Base-by-base conservation (phyloP, 148 eudicot species). In the Fagopyrum tataricum region DNA sequence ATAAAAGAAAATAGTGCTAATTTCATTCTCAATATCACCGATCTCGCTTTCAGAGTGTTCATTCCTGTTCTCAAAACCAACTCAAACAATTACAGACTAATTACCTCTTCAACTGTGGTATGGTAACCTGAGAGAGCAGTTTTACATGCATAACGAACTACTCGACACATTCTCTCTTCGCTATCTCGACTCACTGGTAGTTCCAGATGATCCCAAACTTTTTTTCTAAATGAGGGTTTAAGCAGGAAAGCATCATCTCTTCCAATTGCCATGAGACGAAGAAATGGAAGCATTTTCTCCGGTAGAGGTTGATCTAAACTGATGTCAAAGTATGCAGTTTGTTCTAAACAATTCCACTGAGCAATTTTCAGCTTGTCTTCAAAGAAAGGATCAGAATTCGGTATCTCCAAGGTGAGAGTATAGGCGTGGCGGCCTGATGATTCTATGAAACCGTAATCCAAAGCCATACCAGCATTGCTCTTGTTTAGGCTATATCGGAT, bases 301-400 rank as follows among this genome's bases (percentile, higher is more conserved):
- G 96, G 99, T 73, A 92, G 88, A 46, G 91, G 85, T 53, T 80
- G 87, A 46, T 85, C 97, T 68, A 88, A 70, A 53, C 79, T 82
- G 64, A 95, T 89, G 79, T 95, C 99, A 41, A 95, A 92, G 77
- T 95, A 92, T 12, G 93, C 96, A 53, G 83, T 81, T 81, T 84
- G 92, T 47, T 89, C 88, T 52, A 90, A 53, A 64, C 94, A 91
- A 55, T 95, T 95, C 12, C 80, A 55, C 83, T 95, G 97, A 8
- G 96, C 99, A 75, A 95, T 85, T 74, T 95, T 97, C 76, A 95
- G 84, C 83, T 95, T 95, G 87, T 95, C 99, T 31, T 85, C 96
- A 31, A 70, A 90, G 80, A 87, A 90, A 3, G 87, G 83, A 72
- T 95, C 99, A 15, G 92, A 87, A 72, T 90, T 91, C 4, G 96